phyloP scores from a whole-genome alignment of 140 eudicot species.

The Stevia rebaudiana region DNA sequence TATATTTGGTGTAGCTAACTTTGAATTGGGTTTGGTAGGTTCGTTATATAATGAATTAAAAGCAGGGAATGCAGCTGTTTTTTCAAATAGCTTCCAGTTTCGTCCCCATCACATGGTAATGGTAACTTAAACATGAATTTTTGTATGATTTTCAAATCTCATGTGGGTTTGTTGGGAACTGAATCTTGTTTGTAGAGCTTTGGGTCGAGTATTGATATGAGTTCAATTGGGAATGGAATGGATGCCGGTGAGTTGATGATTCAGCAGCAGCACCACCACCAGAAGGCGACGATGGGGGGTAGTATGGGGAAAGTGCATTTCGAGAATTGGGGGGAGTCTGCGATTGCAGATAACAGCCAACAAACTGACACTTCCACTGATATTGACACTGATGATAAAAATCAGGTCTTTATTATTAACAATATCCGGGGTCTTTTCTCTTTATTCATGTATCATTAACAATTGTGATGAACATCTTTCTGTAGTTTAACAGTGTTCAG shows the following conservation, averaged over 20 bases:
- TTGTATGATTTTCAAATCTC: too few species aligned
- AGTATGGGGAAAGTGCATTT: slow-evolving; percentile 59
- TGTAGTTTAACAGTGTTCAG: slow-evolving; percentile 46
- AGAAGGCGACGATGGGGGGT: slow-evolving; percentile 42
- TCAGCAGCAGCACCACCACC: slow-evolving; percentile 53
- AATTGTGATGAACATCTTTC: slow-evolving; percentile 1
- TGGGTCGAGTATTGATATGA: slow-evolving; percentile 52
- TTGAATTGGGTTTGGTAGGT: slow-evolving; percentile 33
- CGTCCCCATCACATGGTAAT: slow-evolving; percentile 56
- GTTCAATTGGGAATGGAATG: slow-evolving; percentile 46
- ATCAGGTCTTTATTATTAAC: slow-evolving; percentile 44
- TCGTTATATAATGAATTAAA: slow-evolving; percentile 48
- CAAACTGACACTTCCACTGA: slow-evolving; percentile 96
- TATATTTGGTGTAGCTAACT: slow-evolving; percentile 10
- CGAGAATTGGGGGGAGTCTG: slow-evolving; percentile 87
- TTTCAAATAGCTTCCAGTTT: slow-evolving; percentile 41
- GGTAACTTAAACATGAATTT: slow-evolving; percentile 10
- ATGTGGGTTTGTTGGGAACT: not conserved
- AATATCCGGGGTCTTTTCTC: slow-evolving; percentile 1
- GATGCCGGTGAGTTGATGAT: slow-evolving; percentile 60
- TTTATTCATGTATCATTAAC: not conserved
- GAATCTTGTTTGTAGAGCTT: slow-evolving; percentile 39
- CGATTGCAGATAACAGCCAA: slow-evolving; percentile 78
- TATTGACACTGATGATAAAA: slow-evolving; percentile 86
- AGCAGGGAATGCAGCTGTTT: slow-evolving; percentile 40